Conservation (phyloP, 1,139 yeast species). For the Barnettozyma hawaiiensis region DNA sequence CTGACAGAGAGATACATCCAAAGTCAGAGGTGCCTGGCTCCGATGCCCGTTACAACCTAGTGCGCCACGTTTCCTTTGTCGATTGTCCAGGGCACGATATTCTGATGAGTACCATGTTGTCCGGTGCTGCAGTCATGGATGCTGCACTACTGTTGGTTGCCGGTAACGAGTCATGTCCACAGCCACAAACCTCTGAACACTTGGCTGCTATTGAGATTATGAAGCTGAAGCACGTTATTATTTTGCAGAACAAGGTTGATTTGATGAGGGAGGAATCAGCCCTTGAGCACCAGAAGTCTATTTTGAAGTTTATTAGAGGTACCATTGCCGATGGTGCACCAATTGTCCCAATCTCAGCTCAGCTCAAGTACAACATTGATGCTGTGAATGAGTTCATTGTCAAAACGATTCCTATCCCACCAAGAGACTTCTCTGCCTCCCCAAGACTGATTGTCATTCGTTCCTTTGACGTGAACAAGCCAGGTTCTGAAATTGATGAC, state of each 20-base stretch:
- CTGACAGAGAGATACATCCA: conserved; percentile 92
- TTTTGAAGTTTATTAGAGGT: conserved; percentile 88
- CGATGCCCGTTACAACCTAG: conserved; percentile 78
- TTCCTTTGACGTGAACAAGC: conserved; percentile 97
- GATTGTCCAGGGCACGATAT: conserved; percentile 99
- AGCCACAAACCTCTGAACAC: conserved; percentile 99
- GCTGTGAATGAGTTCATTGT: conserved; percentile 97
- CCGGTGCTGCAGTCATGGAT: conserved; percentile 99
- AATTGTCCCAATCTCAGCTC: conserved; percentile 97
- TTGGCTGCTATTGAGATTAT: conserved; percentile 98
- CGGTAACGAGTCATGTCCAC: conserved; percentile 99
- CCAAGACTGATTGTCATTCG: conserved; percentile 96
- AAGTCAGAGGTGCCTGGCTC: conserved; percentile 84
- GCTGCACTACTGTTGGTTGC: conserved; percentile 95
- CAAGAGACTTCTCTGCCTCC: conserved; percentile 88
- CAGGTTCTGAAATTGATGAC: conserved; percentile 96
- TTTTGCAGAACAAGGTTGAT: conserved; percentile 96
- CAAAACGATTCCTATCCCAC: conserved; percentile 92
- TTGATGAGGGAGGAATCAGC: conserved; percentile 97
- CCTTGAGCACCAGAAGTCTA: conserved; percentile 89
- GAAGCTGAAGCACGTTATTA: conserved; percentile 95
- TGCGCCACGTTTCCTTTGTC: conserved; percentile 96
- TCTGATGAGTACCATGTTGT: conserved; percentile 99
- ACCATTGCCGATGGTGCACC: conserved; percentile 99
- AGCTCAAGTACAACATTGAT: conserved; percentile 95